A percentile compares a stretch with the other conserved stretches of the same genome.
Conservation (phyloP, 2,329 filamentous ascomycete genomes). For the Monilinia vaccinii-corymbosi region DNA sequence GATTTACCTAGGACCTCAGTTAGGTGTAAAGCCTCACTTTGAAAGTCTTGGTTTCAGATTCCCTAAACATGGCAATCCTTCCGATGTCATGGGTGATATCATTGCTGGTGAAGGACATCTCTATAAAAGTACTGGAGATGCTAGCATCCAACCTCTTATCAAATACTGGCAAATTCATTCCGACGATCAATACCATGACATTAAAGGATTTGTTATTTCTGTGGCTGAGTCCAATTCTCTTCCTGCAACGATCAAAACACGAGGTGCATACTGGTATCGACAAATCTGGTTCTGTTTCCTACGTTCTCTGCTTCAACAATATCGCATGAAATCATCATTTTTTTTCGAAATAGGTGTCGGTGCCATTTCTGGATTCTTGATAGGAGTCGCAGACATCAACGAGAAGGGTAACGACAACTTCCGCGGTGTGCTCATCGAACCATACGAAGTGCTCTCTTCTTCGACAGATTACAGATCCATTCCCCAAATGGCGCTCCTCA, state of each 20-base stretch:
- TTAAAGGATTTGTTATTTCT: slow-evolving; percentile 18
- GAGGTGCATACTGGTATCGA: slow-evolving; percentile 39
- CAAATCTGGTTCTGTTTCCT: slow-evolving; percentile 45
- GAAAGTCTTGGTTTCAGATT: slow-evolving; percentile 44
- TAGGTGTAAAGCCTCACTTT: slow-evolving; percentile 40
- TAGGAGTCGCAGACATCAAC: slow-evolving; percentile 43
- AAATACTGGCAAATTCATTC: slow-evolving; percentile 34
- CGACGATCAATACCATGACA: not conserved
- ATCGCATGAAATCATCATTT: slow-evolving; percentile 41
- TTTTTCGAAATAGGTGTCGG: slow-evolving; percentile 46
- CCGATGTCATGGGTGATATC: slow-evolving; percentile 52
- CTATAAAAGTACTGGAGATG: slow-evolving; percentile 40
- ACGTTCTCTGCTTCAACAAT: slow-evolving; percentile 48
- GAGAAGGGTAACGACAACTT: slow-evolving; percentile 42
- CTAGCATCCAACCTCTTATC: slow-evolving; percentile 41
- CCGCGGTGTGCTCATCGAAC: slow-evolving; percentile 40
- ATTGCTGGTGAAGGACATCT: slow-evolving; percentile 46
- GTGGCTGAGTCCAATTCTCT: slow-evolving; percentile 35
- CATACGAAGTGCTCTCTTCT: slow-evolving; percentile 42
- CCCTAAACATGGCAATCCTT: slow-evolving; percentile 41
- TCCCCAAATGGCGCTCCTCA: slow-evolving; percentile 44
- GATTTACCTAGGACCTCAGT: slow-evolving; percentile 43
- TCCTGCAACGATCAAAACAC: slow-evolving; percentile 37
- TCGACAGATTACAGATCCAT: slow-evolving; percentile 42
- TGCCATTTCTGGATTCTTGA: slow-evolving; percentile 42